These are phyloP conservation scores for Colletotrichum godetiae DNA, from an alignment of 2,329 filamentous ascomycete species.

Conservation along the genomic window DNA sequence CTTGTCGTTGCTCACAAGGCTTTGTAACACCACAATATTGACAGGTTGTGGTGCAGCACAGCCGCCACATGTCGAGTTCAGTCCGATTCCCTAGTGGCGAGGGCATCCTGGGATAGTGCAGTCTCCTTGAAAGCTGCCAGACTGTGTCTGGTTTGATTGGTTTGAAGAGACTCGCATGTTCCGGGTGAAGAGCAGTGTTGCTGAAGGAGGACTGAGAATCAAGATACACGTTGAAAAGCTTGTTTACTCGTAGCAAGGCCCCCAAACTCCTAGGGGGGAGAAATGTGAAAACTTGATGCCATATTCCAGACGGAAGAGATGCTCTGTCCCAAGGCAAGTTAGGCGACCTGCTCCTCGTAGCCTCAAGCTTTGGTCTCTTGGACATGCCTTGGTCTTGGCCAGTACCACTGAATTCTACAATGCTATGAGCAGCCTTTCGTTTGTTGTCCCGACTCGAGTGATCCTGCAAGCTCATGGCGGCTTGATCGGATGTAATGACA, in stretches of 20 bases:
- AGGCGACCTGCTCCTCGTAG: background rate
- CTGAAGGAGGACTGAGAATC: constrained; percentile 55
- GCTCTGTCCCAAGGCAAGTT: background rate
- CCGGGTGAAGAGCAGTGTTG: constrained; percentile 41
- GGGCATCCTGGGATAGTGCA: constrained; percentile 75
- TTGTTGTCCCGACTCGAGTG: background rate
- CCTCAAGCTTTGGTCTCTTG: constrained; percentile 11
- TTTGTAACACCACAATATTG: constrained; percentile 71
- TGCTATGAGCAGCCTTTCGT: constrained; percentile 14
- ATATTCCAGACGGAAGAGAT: constrained; percentile 62
- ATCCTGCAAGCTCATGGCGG: background rate
- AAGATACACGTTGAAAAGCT: constrained; percentile 71
- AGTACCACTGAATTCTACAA: background rate
- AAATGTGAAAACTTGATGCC: constrained; percentile 77
- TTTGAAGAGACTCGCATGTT: constrained; percentile 37
- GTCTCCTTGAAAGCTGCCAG: constrained; percentile 77
- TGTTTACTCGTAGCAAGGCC: constrained; percentile 75
- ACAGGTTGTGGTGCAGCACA: constrained; percentile 72
- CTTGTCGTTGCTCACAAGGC: constrained; percentile 38
- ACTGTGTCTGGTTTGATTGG: constrained; percentile 70
- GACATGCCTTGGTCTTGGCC: background rate
- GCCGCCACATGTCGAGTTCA: constrained; percentile 82
- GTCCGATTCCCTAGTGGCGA: constrained; percentile 72
- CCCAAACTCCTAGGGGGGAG: constrained; percentile 73
- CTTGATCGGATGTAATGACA: background rate